A percentile compares a stretch with the other conserved stretches of the same genome.
Conservation (phyloP, 106 monocot species). For the Acorus calamus region DNA sequence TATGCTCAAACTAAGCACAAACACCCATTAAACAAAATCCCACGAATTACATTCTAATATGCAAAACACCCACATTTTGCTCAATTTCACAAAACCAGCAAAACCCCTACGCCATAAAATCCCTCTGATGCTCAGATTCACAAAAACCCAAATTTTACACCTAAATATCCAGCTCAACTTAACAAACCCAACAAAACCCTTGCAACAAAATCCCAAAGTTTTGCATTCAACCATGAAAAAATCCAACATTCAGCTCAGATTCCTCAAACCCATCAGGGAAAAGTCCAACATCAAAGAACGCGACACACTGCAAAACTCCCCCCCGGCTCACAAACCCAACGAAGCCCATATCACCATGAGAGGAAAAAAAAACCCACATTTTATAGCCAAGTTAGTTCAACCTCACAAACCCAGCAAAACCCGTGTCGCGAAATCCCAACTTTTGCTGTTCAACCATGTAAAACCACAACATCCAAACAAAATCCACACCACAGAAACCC, state of each 20-base stretch:
- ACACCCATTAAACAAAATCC: too few relatives aligned
- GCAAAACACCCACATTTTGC: too few relatives aligned
- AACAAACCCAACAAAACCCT: too few relatives aligned
- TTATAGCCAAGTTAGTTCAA: too few relatives aligned
- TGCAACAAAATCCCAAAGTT: neutral
- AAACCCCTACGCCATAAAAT: too few relatives aligned
- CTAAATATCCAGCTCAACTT: too few relatives aligned
- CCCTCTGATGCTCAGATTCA: too few relatives aligned
- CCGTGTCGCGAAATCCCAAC: neutral
- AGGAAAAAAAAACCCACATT: neutral
- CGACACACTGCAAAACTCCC: neutral
- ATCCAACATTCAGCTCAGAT: too few relatives aligned
- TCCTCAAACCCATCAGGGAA: neutral
- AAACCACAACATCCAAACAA: neutral
- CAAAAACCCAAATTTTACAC: too few relatives aligned
- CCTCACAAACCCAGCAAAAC: neutral
- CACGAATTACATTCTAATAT: too few relatives aligned
- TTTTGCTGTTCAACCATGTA: neutral
- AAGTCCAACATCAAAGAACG: neutral
- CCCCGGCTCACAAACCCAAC: neutral
- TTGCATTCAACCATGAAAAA: neutral
- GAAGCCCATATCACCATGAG: neutral
- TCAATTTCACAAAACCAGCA: too few relatives aligned
- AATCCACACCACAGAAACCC: neutral
- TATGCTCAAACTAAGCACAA: too few relatives aligned